Base-by-base conservation (phyloP, 169 alveolate genomes). In the Fabrea salina region DNA sequence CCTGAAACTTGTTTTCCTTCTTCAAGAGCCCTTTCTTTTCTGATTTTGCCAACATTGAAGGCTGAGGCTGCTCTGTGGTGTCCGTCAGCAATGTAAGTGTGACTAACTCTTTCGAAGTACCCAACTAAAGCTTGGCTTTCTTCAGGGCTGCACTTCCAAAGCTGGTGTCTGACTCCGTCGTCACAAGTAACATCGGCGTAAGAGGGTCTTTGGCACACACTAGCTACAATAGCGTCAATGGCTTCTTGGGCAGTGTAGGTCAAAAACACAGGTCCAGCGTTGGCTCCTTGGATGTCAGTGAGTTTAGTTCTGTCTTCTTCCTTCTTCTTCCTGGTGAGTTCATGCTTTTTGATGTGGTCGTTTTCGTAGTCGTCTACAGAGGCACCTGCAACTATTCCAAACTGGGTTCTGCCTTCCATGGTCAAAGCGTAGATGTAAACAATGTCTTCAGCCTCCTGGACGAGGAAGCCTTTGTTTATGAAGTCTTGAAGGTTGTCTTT, bases 51-150 rank as follows among this genome's bases (percentile, higher is more conserved):
- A 3, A 87, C 90, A 50, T 84, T 84, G 37, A 27, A 80, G 2
- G 93, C 89, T 49, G 93, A 82, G 13, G 90, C 93, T 43, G 84
- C 78, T 70, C 93, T 44, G 61, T 87, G 93, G 59, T 87, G 93
- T 4, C 93, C 93, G 58, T 87, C 93, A 54, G 93, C 93, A 53
- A 87, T 82, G 57, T 87, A 87, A 57, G 86, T 67, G 41, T 58
- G 64, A 16, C 82, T 79, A 37, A 87, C 35, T 30, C 64, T 37
- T 19, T 49, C 80, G 35, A 81, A 77, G 13, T 41, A 40, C 4
- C 47, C 40, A 16, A 54, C 75, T 47, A 77, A 51, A 27, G 30
- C 74, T 4, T 77, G 59, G 11, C 80, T 76, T n/a, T 87, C 90
- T 16, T 81, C 84, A 2, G 8, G 58, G 27, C 82, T 19, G 75